Evolutionary conservation across 192 early-diverging fungal species (phyloP), one percentile per base, ranked within the genome.

Genomic region (Entophlyctis luteolus): DNA sequence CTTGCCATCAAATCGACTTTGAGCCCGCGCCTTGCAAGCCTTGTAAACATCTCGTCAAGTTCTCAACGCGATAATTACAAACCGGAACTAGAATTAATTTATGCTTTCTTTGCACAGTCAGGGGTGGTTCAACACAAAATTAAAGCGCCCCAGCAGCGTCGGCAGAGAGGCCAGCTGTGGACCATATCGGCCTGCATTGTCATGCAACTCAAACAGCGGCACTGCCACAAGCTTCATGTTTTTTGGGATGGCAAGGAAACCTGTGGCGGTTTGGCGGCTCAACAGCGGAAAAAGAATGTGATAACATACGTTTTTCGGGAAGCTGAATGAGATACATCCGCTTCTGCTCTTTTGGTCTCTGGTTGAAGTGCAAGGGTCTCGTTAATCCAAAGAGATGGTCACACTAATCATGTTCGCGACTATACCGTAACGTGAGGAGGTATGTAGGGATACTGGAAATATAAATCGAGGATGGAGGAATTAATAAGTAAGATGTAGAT

Each of bases 171-270:
- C 76, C 27, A 91, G 58, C 67, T 91, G 87, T 5, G 82, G 76
- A 1, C 90, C 90, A 72, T 88, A 92, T 25, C 87, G 68, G n/a
- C 77, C 79, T n/a, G 87, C 74, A 62, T 92, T 91, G 55, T 90
- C 86, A 74, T 90, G 86, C 18, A 92, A 67, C 67, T 92, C 90
- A 67, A 91, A 89, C 34, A 92, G 75, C 4, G 90, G 90, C 3
- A 92, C 87, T 8, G 90, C 90, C 4, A 92, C 71, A 8, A 92
- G 75, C 58, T 88, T 86, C 86, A 91, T 84, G 67, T 91, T 91
- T 48, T 84, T 86, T 22, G 90, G 90, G 1, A 92, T 86, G 2
- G 79, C 84, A 22, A 91, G 73, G 8, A 86, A 72, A 65, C 85
- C 88, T 90, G 48, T 10, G 20, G 27, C 39, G 65, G 27, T 42